Conservation (phyloP, 2,329 filamentous ascomycete genomes). For the Aspergillus ustus region DNA sequence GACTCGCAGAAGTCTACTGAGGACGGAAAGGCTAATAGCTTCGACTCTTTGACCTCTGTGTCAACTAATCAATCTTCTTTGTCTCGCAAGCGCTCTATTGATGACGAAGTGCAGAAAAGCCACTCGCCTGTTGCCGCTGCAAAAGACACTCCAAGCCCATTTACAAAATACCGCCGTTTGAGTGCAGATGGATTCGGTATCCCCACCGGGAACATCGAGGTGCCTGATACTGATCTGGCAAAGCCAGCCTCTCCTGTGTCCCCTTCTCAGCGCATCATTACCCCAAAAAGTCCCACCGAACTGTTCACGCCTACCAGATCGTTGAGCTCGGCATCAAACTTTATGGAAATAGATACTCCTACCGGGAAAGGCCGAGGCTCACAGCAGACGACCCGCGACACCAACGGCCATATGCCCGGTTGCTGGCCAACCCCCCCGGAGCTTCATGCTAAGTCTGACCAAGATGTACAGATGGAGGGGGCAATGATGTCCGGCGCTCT, state of each 20-base stretch:
- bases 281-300: neutral
- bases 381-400: neutral
- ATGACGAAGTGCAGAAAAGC: constrained; percentile 3
- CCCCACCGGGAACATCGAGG: neutral
- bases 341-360: neutral
- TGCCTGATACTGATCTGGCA: neutral
- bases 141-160: constrained; percentile 1
- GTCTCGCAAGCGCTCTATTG: constrained; percentile 22
- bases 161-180: constrained; percentile 23
- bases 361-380: neutral
- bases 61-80: constrained; percentile 8
- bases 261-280: neutral
- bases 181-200: constrained; percentile 4
- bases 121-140: no score
- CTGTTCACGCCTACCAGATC: neutral
- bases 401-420: constrained; percentile 2
- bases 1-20: constrained; percentile 15
- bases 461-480: neutral
- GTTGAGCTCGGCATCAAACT: neutral
- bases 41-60: constrained; percentile 18
- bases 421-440: constrained; percentile 5
- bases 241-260: neutral
- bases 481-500: constrained; percentile 17
- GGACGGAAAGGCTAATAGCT: constrained; percentile 12
- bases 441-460: neutral